Evolutionary conservation across 257 asterid genomes (phyloP), one percentile per base, ranked within the genome.

Genomic region (Primulina tabacum): DNA sequence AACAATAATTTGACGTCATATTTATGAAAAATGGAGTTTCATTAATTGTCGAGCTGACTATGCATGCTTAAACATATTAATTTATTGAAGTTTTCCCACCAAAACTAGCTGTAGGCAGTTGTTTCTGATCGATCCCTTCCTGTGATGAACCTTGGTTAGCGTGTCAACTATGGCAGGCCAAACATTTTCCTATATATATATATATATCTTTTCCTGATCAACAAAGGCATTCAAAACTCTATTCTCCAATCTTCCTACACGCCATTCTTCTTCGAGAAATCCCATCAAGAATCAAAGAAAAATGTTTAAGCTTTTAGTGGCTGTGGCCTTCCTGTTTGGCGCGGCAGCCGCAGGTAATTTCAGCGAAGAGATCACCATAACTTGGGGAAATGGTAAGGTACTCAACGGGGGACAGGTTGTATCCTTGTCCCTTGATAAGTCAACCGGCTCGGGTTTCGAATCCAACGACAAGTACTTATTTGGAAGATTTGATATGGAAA

Each of bases 361-460:
- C 89, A 4, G 56, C 57, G 68, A 71, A 58, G 92, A 85, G 2
- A 79, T 70, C 12, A 73, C 60, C 26, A 32, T 80, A 5, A 82
- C 75, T 7, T 87, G 79, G 76, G 97, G 97, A 0, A 87, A 89
- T 0, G 88, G 74, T 12, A 60, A 68, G 75, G 75, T 86, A 14
- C 37, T 32, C 3, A 56, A 77, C 6, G 79, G 80, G 6, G 97
- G 97, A n/a, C 81, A 73, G 33, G 37, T 57, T 4, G 80, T 86
- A 1, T 14, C 96, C 0, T 65, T 90, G 6, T 77, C 82, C 18
- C 84, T 90, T 17, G 97, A 90, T 38, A 83, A 85, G 0, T n/a
- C 7, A 21, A 79, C 94, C 0, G 97, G 97, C 37, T 83, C 87
- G 0, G 97, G 95, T 1, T 90, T 88, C 17, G 75, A 84, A 73